These are phyloP conservation scores for Pichia kluyveri DNA, from an alignment of 805 yeast genomes.

Conservation along the genomic window DNA sequence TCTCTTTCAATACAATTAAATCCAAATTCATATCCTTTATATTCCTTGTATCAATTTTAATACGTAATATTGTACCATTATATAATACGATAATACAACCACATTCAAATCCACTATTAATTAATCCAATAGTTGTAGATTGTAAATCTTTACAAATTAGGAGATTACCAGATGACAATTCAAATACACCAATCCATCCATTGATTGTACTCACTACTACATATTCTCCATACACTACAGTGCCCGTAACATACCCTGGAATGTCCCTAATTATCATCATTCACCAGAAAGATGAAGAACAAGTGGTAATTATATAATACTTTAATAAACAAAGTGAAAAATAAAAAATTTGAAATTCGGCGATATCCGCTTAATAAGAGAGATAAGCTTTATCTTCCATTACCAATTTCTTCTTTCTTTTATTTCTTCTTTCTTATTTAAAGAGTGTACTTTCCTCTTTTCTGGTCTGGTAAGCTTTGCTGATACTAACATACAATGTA, in stretches of 20 bases:
- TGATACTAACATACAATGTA: constrained; percentile 16
- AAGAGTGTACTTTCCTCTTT: neutral
- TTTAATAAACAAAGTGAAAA: no score
- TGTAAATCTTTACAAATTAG: neutral
- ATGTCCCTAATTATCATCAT: neutral
- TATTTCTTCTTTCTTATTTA: neutral
- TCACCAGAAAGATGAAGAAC: no score
- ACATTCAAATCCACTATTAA: neutral
- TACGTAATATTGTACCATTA: neutral
- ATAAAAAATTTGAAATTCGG: no score
- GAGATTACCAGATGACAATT: neutral
- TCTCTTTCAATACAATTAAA: neutral
- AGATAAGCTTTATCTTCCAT: no score
- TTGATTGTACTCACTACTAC: neutral
- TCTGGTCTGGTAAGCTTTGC: neutral
- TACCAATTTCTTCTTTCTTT: neutral
- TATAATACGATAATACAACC: neutral
- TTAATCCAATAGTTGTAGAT: neutral
- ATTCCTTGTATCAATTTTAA: neutral
- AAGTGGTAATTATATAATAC: no score
- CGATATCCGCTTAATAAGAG: no score
- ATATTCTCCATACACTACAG: neutral
- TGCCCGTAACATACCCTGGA: neutral
- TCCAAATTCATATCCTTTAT: no score
- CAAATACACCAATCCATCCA: neutral